A percentile compares a stretch with the other conserved stretches of the same genome.
phyloP scores from a whole-genome alignment of 306 rosid species.

The Castanospermum australe region DNA sequence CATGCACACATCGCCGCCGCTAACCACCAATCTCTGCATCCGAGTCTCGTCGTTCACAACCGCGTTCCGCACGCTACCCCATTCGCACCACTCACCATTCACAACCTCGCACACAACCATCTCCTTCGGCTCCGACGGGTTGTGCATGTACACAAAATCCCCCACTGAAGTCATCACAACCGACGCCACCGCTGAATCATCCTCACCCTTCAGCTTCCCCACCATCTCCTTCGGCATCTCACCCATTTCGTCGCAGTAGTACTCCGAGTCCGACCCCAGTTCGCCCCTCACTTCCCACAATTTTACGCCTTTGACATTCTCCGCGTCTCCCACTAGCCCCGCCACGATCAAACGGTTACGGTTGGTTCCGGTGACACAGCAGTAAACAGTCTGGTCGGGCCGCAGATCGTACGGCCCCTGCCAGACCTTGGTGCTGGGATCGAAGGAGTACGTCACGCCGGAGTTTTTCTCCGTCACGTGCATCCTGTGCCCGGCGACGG shows the following conservation, averaged over 20 bases:
- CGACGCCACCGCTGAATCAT: constrained; percentile 37
- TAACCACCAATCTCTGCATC: constrained; percentile 47
- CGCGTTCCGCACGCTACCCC: constrained; percentile 49
- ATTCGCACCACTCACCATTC: constrained; percentile 31
- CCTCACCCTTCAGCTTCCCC: constrained; percentile 38
- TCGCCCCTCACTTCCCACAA: constrained; percentile 51
- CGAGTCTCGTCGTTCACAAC: constrained; percentile 24
- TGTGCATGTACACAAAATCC: constrained; percentile 45
- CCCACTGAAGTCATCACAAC: constrained; percentile 44
- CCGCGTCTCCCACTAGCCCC: constrained; percentile 47
- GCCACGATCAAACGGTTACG: constrained; percentile 43
- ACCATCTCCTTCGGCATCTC: constrained; percentile 71
- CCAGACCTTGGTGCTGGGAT: constrained; percentile 47
- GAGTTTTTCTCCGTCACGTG: constrained; percentile 54
- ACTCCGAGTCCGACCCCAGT: constrained; percentile 16
- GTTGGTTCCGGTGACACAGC: constrained; percentile 34
- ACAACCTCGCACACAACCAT: constrained; percentile 49
- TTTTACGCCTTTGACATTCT: constrained; percentile 41
- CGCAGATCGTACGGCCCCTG: constrained; percentile 56
- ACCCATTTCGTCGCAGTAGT: constrained; percentile 34
- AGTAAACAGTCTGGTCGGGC: constrained; percentile 17
- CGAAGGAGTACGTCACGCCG: constrained; percentile 49
- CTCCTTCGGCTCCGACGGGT: constrained; percentile 34
- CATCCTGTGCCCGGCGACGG: constrained; percentile 39
- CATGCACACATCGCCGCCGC: constrained; percentile 47